Evolutionary conservation across 345 rosid genomes (phyloP).

Genomic region (Diplotaxis tenuifolia): DNA sequence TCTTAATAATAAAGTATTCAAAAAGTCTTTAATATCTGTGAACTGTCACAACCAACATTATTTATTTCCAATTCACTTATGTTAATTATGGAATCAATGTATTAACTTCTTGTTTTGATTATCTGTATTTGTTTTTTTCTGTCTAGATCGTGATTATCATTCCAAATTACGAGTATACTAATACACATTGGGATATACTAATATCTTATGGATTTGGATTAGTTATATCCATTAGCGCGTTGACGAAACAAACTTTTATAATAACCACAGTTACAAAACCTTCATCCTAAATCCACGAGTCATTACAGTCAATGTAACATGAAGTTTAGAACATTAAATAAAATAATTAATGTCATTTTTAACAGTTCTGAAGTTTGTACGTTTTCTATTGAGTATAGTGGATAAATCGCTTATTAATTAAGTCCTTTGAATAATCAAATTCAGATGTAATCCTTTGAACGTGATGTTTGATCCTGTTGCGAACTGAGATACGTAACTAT

Average conservation of each 20-base stretch:
- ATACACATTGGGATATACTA: too few species aligned
- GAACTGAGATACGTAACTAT: constrained; percentile 6
- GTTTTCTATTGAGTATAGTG: constrained; percentile 30
- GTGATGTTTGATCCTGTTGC: constrained; percentile 17
- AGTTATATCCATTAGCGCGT: background rate
- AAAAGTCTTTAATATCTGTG: constrained; percentile 27
- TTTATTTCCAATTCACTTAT: constrained; percentile 9
- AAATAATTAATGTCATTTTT: background rate
- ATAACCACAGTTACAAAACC: background rate
- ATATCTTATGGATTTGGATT: background rate
- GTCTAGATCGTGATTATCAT: background rate
- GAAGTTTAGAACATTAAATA: constrained; percentile 4
- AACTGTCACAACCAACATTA: constrained; percentile 30
- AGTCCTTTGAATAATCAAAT: background rate
- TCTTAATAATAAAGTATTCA: background rate
- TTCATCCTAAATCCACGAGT: background rate
- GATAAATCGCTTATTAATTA: constrained; percentile 13
- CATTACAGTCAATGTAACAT: constrained; percentile 14
- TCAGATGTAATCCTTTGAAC: constrained; percentile 9
- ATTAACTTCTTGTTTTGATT: background rate
- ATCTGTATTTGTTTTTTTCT: background rate
- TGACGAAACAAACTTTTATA: background rate
- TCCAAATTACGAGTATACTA: background rate
- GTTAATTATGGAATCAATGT: constrained; percentile 10
- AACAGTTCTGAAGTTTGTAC: constrained; percentile 21